Percentiles rank a stretch among this genome's conserved stretches.
phyloP scores from a whole-genome alignment of 2,329 filamentous ascomycete genomes.

The Pseudogymnoascus sp. region DNA sequence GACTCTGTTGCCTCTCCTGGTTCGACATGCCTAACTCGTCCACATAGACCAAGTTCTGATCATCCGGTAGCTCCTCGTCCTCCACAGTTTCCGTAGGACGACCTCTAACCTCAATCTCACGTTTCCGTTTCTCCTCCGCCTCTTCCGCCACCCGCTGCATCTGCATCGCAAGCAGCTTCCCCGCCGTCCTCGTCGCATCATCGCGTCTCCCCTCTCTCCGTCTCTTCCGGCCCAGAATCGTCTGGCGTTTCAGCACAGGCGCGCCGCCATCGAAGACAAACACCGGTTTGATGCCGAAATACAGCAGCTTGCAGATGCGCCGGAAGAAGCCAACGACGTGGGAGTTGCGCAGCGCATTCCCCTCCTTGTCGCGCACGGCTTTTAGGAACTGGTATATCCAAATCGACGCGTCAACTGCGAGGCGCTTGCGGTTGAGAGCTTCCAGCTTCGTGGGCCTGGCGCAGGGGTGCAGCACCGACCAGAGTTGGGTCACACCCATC shows the following conservation, averaged over 20 bases:
- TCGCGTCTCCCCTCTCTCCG: slow-evolving; percentile 83
- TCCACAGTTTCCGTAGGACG: slow-evolving; percentile 42
- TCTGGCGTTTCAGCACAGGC: slow-evolving; percentile 83
- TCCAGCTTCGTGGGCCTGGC: slow-evolving; percentile 94
- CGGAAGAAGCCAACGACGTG: slow-evolving; percentile 98
- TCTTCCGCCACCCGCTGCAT: slow-evolving; percentile 89
- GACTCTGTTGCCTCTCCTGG: slow-evolving; percentile 65
- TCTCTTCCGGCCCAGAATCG: slow-evolving; percentile 70
- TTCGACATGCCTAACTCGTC: slow-evolving; percentile 81
- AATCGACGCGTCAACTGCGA: slow-evolving; percentile 96
- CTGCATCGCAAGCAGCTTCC: slow-evolving; percentile 85
- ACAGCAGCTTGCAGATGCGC: slow-evolving; percentile 93
- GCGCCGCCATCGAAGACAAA: slow-evolving; percentile 98
- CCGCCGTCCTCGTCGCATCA: slow-evolving; percentile 86
- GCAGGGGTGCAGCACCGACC: slow-evolving; percentile 92
- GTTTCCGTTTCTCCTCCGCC: slow-evolving; percentile 61
- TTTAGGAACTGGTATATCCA: slow-evolving; percentile 99
- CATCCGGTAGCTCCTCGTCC: slow-evolving; percentile 62
- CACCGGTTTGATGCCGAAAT: slow-evolving; percentile 91
- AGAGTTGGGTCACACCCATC: slow-evolving; percentile 98
- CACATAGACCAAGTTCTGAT: slow-evolving; percentile 72
- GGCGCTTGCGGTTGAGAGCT: slow-evolving; percentile 89
- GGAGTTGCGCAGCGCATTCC: slow-evolving; percentile 90
- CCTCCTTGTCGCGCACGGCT: slow-evolving; percentile 96
- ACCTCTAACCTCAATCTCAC: slow-evolving; percentile 37